A percentile compares a stretch with the other conserved stretches of the same genome.
Evolutionary conservation across 257 asterid species (phyloP).

Genomic region (Osmanthus fragrans): DNA sequence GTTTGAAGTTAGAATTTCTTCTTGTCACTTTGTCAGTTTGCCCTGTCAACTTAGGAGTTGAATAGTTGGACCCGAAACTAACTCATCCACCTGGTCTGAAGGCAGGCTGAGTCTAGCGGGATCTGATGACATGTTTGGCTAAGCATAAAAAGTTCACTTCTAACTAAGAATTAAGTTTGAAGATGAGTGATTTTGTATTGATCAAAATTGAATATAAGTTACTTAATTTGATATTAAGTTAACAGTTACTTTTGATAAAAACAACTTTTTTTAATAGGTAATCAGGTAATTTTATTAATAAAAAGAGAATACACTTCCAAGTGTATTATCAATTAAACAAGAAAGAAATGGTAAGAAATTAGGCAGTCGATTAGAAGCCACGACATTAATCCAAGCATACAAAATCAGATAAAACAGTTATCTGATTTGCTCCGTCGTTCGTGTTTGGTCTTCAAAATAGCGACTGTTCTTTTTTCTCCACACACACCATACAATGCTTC

Average conservation of each 20-base stretch:
- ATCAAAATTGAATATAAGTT: not conserved
- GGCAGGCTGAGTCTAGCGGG: not conserved
- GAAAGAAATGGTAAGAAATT: too few relatives aligned
- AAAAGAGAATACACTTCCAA: too few relatives aligned
- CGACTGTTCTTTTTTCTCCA: too few relatives aligned
- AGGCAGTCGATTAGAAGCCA: too few relatives aligned
- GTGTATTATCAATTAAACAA: too few relatives aligned
- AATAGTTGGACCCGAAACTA: not conserved
- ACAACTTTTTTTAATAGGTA: not conserved
- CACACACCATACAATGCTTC: too few relatives aligned
- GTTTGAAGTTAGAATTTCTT: not conserved
- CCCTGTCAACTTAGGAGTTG: not conserved
- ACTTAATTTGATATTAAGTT: not conserved
- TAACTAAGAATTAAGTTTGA: not conserved
- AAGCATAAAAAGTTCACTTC: not conserved
- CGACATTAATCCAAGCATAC: too few relatives aligned
- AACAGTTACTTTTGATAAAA: not conserved
- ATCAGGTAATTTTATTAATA: too few relatives aligned
- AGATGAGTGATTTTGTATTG: not conserved
- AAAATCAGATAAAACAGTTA: too few relatives aligned
- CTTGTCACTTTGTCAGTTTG: not conserved
- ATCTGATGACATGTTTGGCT: not conserved
- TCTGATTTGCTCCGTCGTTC: too few relatives aligned
- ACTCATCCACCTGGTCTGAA: not conserved
- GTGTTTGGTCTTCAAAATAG: too few relatives aligned